These are phyloP conservation scores for Dipteronia sinensis DNA, from an alignment of 345 rosid species.

Conservation along the genomic window DNA sequence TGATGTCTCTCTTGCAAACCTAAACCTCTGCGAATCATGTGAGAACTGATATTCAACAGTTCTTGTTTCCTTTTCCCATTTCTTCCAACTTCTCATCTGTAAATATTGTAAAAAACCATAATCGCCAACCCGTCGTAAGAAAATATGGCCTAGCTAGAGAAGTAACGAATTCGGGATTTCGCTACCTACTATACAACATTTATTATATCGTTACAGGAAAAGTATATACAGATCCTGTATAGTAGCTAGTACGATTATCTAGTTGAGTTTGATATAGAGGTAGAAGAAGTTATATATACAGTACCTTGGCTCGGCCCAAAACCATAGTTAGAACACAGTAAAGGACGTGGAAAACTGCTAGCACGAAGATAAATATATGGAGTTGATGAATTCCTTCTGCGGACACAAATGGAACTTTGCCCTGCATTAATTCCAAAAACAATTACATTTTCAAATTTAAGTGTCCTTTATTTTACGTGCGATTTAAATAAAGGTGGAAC, in stretches of 20 bases:
- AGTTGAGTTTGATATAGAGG: not conserved
- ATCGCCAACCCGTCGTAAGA: not conserved
- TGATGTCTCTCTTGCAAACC: conserved; percentile 95
- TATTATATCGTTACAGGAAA: too few species aligned
- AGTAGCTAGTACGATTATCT: too few species aligned
- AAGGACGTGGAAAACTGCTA: conserved; percentile 78
- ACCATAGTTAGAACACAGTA: conserved; percentile 73
- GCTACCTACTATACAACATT: too few species aligned
- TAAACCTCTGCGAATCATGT: conserved; percentile 86
- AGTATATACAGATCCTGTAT: too few species aligned
- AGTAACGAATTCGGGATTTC: not conserved
- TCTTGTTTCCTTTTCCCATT: conserved; percentile 86
- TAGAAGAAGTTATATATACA: not conserved
- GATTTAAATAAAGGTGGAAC: too few species aligned
- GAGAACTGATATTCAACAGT: conserved; percentile 83
- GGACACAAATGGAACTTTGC: conserved; percentile 81
- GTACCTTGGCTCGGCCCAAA: conserved; percentile 79
- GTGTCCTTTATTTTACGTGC: not conserved
- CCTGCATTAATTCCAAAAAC: conserved; percentile 41
- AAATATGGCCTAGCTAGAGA: not conserved
- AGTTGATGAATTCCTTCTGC: conserved; percentile 86
- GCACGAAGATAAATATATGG: conserved; percentile 83
- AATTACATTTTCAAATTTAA: not conserved
- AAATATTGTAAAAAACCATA: not conserved
- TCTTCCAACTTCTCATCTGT: conserved; percentile 91